A percentile compares a stretch with the other conserved stretches of the same genome.
These are phyloP conservation scores for Capronia americana DNA, from an alignment of 2,329 filamentous ascomycete genomes.

Conservation along the genomic window DNA sequence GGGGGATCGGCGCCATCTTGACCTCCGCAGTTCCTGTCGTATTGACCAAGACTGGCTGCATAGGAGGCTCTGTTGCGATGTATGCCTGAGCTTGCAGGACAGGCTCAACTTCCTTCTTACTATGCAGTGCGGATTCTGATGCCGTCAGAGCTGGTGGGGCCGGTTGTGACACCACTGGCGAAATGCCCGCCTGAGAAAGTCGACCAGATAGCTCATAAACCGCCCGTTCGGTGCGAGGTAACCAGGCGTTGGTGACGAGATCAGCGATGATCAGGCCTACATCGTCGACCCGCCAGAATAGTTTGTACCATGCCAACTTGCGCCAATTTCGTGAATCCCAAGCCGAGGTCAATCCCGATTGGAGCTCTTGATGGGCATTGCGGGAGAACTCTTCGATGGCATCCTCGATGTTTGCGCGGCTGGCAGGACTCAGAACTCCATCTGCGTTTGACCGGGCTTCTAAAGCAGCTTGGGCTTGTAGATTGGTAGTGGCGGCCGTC, in stretches of 20 bases:
- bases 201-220: slow-evolving; percentile 83
- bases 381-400: slow-evolving; percentile 77
- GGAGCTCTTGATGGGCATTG: slow-evolving; percentile 80
- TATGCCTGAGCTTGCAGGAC: slow-evolving; percentile 32
- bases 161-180: slow-evolving; percentile 26
- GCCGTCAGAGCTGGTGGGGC: background rate
- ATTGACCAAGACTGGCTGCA: slow-evolving; percentile 37
- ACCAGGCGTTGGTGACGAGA: slow-evolving; percentile 76
- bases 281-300: slow-evolving; percentile 94
- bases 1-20: slow-evolving; percentile 27
- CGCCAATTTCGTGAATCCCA: slow-evolving; percentile 80
- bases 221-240: slow-evolving; percentile 77
- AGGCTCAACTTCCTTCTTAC: background rate
- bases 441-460: slow-evolving; percentile 35
- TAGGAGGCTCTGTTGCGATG: slow-evolving; percentile 25
- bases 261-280: slow-evolving; percentile 82
- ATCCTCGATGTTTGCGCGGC: slow-evolving; percentile 59
- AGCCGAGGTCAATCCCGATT: slow-evolving; percentile 76
- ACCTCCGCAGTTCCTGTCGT: slow-evolving; percentile 35
- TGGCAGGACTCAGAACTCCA: slow-evolving; percentile 48
- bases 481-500: slow-evolving; percentile 45
- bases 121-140: slow-evolving; percentile 6
- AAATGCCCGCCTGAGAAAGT: slow-evolving; percentile 67
- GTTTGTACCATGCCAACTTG: slow-evolving; percentile 88
- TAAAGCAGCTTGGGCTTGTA: slow-evolving; percentile 43